phyloP scores from a whole-genome alignment of 73 alveolate genomes.

The Durusdinium trenchii region DNA sequence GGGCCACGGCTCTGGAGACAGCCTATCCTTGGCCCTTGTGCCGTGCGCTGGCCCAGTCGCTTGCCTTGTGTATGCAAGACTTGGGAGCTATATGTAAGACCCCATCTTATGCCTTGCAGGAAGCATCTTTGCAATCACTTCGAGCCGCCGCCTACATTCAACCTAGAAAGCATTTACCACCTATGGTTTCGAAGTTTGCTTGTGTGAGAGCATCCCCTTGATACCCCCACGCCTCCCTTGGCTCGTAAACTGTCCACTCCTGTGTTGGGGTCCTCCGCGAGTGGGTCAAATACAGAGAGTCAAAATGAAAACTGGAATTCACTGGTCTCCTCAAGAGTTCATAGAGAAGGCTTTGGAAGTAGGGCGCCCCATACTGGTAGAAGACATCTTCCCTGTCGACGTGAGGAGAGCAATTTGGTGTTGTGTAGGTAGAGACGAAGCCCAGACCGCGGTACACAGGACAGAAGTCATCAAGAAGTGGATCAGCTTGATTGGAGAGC shows the following conservation, averaged over 20 bases:
- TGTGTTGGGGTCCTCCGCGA: no score
- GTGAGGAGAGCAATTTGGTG: background rate
- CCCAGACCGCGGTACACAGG: no score
- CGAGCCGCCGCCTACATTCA: background rate
- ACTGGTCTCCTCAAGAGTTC: background rate
- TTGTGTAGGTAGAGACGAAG: background rate
- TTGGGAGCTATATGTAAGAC: background rate
- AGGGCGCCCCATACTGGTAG: background rate
- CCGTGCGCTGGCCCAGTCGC: background rate
- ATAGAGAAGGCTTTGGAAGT: background rate
- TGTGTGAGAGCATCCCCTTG: no score
- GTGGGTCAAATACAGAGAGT: no score
- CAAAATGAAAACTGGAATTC: background rate
- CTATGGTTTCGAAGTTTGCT: background rate
- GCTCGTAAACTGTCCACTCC: no score
- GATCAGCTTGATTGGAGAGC: background rate
- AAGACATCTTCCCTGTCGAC: background rate
- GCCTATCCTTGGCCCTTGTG: slow-evolving; percentile 10
- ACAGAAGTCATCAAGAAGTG: background rate
- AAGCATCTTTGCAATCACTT: background rate
- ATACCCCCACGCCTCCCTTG: no score
- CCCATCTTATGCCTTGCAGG: background rate
- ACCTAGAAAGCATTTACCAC: background rate
- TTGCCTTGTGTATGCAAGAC: background rate
- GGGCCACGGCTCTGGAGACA: background rate